Conservation (phyloP, 768 basidiomycete species). For the Hypsizygus marmoreus region DNA sequence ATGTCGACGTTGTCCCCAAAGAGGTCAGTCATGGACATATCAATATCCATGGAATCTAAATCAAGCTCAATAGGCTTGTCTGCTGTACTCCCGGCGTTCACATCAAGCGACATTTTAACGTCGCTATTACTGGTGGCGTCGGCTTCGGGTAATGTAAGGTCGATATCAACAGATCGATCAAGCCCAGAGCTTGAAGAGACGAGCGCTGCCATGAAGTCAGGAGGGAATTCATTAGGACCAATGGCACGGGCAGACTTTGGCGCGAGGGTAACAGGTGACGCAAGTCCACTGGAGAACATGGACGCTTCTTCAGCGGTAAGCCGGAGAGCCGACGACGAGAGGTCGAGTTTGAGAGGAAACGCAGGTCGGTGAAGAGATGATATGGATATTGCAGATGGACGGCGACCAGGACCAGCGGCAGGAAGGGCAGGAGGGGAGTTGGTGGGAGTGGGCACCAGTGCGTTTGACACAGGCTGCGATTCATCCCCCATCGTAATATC, state of each 20-base stretch:
- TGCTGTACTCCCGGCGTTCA: slow-evolving; percentile 57
- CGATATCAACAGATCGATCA: slow-evolving; percentile 50
- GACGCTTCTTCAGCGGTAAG: slow-evolving; percentile 65
- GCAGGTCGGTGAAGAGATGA: slow-evolving; percentile 76
- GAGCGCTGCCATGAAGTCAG: slow-evolving; percentile 69
- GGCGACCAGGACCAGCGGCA: slow-evolving; percentile 42
- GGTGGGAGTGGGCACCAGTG: slow-evolving; percentile 28
- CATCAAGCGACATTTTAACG: slow-evolving; percentile 35
- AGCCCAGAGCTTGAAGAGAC: slow-evolving; percentile 39
- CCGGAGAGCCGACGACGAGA: slow-evolving; percentile 69
- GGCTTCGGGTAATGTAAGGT: slow-evolving; percentile 52
- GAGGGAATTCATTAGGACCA: slow-evolving; percentile 54
- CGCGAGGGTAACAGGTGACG: slow-evolving; percentile 81
- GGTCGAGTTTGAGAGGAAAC: slow-evolving; percentile 76
- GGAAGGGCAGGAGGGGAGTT: slow-evolving; percentile 36
- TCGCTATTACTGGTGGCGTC: slow-evolving; percentile 15
- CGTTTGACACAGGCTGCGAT: slow-evolving; percentile 7
- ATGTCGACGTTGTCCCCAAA: slow-evolving; percentile 53
- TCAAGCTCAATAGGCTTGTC: slow-evolving; percentile 86
- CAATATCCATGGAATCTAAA: slow-evolving; percentile 67
- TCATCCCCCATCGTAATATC: slow-evolving; percentile 8
- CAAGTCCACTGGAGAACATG: slow-evolving; percentile 58
- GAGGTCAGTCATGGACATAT: slow-evolving; percentile 58
- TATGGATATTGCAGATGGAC: slow-evolving; percentile 77
- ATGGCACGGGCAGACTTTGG: slow-evolving; percentile 74